These are phyloP conservation scores for Solanum commersonii DNA, from an alignment of 257 asterid genomes.

Conservation along the genomic window DNA sequence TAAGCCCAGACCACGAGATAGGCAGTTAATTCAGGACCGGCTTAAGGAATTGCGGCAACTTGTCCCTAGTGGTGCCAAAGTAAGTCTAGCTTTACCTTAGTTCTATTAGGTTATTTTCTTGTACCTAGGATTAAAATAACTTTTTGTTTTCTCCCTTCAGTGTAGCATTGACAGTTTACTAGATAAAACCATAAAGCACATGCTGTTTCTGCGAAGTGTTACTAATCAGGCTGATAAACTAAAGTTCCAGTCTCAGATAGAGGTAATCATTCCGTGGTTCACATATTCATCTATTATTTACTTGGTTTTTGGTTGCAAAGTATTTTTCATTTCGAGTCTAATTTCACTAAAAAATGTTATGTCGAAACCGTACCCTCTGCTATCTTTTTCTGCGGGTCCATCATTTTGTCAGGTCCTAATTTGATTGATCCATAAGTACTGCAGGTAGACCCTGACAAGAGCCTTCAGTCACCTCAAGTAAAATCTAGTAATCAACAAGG, in stretches of 20 bases:
- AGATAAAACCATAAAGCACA: slow-evolving; percentile 80
- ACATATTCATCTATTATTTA: neutral
- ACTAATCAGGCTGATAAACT: slow-evolving; percentile 64
- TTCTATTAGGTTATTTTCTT: neutral
- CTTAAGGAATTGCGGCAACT: slow-evolving; percentile 86
- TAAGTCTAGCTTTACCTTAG: slow-evolving; percentile 8
- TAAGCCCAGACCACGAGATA: slow-evolving; percentile 80
- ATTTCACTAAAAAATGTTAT: neutral
- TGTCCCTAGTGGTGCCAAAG: slow-evolving; percentile 78
- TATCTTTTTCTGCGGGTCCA: neutral
- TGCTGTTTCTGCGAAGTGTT: slow-evolving; percentile 61
- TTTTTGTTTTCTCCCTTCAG: slow-evolving; percentile 31
- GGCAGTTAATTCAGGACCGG: slow-evolving; percentile 89
- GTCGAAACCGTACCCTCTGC: neutral
- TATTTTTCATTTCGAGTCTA: neutral
- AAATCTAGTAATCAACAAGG: slow-evolving; percentile 37
- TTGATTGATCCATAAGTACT: neutral
- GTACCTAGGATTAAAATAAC: slow-evolving; percentile 7
- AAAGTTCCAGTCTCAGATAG: slow-evolving; percentile 32
- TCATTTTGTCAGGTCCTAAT: neutral
- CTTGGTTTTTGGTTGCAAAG: neutral
- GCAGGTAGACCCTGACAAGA: slow-evolving; percentile 34
- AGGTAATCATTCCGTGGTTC: slow-evolving; percentile 26
- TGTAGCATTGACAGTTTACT: slow-evolving; percentile 96
- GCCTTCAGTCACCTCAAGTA: slow-evolving; percentile 17